Percentiles rank a stretch among this genome's conserved stretches.
Conservation (phyloP, 179 eudicot genomes). For the Vitellaria paradoxa region DNA sequence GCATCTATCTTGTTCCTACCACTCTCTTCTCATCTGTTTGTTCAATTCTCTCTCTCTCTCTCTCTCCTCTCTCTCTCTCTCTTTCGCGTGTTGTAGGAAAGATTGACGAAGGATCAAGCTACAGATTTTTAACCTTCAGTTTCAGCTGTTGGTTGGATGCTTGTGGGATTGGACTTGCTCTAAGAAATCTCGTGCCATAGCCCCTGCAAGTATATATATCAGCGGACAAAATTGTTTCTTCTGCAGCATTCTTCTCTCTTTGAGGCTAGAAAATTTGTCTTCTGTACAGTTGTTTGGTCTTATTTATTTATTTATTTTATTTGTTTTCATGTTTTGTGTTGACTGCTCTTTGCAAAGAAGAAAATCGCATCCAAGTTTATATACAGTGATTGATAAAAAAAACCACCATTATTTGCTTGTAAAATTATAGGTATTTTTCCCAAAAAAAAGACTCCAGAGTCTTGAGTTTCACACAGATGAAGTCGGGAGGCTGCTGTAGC, state of each 20-base stretch:
- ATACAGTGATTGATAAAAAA: too few relatives aligned
- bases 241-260: neutral
- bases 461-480: too few relatives aligned
- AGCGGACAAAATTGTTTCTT: neutral
- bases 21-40: neutral
- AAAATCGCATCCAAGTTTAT: too few relatives aligned
- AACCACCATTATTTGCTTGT: too few relatives aligned
- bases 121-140: neutral
- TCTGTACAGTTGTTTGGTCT: constrained; percentile 24
- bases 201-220: neutral
- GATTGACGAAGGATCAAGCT: neutral
- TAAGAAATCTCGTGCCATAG: neutral
- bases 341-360: too few relatives aligned
- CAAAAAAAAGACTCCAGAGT: too few relatives aligned
- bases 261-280: constrained; percentile 15
- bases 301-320: too few relatives aligned
- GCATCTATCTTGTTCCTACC: neutral
- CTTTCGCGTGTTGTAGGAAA: constrained; percentile 16
- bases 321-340: too few relatives aligned
- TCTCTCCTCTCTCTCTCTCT: too few relatives aligned
- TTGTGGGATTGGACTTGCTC: neutral
- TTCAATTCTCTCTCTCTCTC: too few relatives aligned
- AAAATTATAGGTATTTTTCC: too few relatives aligned
- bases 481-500: too few relatives aligned
- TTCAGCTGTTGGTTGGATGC: neutral